Percentiles rank a stretch among this genome's conserved stretches.
Evolutionary conservation across 129 eudicot genomes (phyloP).

Genomic region (Artemisia argyi): DNA sequence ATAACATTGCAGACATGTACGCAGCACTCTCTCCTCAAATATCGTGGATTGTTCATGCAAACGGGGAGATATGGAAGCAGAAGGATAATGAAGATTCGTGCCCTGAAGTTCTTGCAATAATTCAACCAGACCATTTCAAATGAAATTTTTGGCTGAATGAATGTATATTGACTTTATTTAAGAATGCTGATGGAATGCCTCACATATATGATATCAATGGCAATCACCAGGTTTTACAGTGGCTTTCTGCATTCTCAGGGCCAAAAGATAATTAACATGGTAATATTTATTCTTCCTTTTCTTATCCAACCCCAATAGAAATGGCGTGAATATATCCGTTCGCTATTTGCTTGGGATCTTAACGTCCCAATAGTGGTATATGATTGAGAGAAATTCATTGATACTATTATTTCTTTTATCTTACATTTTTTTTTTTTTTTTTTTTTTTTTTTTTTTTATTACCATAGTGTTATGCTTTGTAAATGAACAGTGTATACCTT

Average conservation of each 20-base stretch:
- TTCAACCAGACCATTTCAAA: slow-evolving; percentile 74
- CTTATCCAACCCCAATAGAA: slow-evolving; percentile 17
- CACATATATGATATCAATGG: slow-evolving; percentile 13
- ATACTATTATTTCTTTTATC: slow-evolving; percentile 16
- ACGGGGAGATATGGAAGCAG: slow-evolving; percentile 91
- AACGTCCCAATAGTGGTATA: background rate
- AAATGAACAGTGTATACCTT: slow-evolving; percentile 32
- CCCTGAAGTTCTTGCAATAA: slow-evolving; percentile 65
- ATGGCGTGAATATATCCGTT: background rate
- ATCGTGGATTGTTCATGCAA: slow-evolving; percentile 85
- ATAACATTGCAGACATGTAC: slow-evolving; percentile 65
- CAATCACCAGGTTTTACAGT: slow-evolving; percentile 1
- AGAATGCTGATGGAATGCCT: slow-evolving; percentile 11
- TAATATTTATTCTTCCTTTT: slow-evolving; percentile 11
- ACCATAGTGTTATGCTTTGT: slow-evolving; percentile 32
- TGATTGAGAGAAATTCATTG: background rate
- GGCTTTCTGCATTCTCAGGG: slow-evolving; percentile 11
- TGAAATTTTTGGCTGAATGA: slow-evolving; percentile 21
- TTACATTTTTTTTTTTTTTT: background rate
- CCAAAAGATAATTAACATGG: slow-evolving; percentile 7
- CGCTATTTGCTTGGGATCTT: slow-evolving; percentile 14
- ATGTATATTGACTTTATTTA: background rate
- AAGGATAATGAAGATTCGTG: slow-evolving; percentile 68
- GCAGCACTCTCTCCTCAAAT: slow-evolving; percentile 78
- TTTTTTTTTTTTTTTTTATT: background rate